Evolutionary conservation across 2,329 filamentous ascomycete genomes (phyloP).

Genomic region (Magnaporthales sp.): DNA sequence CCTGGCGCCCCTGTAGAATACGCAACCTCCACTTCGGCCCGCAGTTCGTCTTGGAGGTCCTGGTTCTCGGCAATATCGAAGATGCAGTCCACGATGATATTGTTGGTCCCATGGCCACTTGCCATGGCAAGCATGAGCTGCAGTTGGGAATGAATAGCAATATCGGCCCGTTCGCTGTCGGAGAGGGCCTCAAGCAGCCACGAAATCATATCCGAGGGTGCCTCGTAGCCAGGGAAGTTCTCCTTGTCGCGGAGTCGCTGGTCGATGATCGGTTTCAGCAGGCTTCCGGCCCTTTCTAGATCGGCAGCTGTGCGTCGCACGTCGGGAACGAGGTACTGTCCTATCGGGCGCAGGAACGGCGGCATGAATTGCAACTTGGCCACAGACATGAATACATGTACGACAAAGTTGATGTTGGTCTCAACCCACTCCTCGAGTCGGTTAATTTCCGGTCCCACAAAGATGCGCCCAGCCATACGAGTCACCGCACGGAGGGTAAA

Average conservation of each 20-base stretch:
- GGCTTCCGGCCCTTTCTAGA: conserved; percentile 31
- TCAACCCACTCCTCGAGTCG: conserved; percentile 46
- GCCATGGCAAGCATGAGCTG: conserved; percentile 35
- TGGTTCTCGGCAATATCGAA: conserved; percentile 39
- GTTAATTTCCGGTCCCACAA: conserved; percentile 41
- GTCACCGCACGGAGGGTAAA: conserved; percentile 43
- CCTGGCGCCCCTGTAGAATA: conserved; percentile 18
- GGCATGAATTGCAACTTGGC: conserved; percentile 43
- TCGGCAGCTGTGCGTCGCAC: conserved; percentile 21
- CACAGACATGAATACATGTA: conserved; percentile 37
- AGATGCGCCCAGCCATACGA: conserved; percentile 42
- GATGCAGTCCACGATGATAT: conserved; percentile 36
- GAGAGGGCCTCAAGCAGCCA: conserved; percentile 34
- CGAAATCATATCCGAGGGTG: conserved; percentile 33
- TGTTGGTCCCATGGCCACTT: conserved; percentile 36
- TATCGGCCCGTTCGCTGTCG: conserved; percentile 26
- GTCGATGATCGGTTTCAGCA: conserved; percentile 36
- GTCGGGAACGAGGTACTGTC: conserved; percentile 30
- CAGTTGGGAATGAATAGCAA: conserved; percentile 29
- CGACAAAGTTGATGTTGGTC: conserved; percentile 39
- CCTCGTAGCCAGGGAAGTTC: conserved; percentile 22
- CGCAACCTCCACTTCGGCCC: conserved; percentile 35
- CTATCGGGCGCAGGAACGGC: conserved; percentile 36
- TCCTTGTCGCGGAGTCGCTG: conserved; percentile 34
- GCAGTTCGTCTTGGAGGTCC: conserved; percentile 36